Percentiles rank a stretch among this genome's conserved stretches.
Conservation (phyloP, 169 alveolate genomes). For the Theileria orientalis region DNA sequence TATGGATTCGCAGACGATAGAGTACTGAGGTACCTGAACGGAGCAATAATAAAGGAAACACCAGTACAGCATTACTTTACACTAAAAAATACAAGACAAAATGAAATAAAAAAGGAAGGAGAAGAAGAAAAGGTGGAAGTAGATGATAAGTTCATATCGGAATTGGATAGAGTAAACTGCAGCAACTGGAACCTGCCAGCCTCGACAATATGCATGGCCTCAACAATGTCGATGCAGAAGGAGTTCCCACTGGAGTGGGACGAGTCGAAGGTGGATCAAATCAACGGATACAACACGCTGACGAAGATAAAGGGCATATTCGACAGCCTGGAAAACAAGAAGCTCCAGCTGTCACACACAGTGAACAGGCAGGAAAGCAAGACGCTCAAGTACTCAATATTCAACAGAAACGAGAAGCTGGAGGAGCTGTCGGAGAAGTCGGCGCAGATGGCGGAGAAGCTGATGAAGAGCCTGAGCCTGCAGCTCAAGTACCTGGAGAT, state of each 20-base stretch:
- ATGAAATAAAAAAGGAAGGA: neutral
- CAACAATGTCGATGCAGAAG: conserved; percentile 52
- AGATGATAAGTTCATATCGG: neutral
- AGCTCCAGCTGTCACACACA: conserved; percentile 39
- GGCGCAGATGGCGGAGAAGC: neutral
- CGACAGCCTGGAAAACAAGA: conserved; percentile 30
- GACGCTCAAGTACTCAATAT: conserved; percentile 49
- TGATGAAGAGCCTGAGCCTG: conserved; percentile 17
- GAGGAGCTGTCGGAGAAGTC: conserved; percentile 38
- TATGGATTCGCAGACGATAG: conserved; percentile 72
- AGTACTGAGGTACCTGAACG: conserved; percentile 70
- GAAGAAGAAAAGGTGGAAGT: neutral
- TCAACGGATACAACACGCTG: conserved; percentile 30
- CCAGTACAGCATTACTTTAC: conserved; percentile 36
- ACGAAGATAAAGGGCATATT: conserved; percentile 26
- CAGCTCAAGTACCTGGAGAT: conserved; percentile 43
- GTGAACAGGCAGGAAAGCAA: conserved; percentile 33
- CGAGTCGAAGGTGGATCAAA: conserved; percentile 35
- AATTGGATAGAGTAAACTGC: conserved; percentile 31
- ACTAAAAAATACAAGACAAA: neutral
- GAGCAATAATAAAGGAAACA: conserved; percentile 49
- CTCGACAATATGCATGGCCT: conserved; percentile 60
- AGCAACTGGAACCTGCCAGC: conserved; percentile 61
- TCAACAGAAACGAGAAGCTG: conserved; percentile 40
- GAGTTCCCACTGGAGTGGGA: conserved; percentile 63